These are phyloP conservation scores for Amanita subjunquillea DNA, from an alignment of 768 basidiomycete genomes.

Conservation along the genomic window DNA sequence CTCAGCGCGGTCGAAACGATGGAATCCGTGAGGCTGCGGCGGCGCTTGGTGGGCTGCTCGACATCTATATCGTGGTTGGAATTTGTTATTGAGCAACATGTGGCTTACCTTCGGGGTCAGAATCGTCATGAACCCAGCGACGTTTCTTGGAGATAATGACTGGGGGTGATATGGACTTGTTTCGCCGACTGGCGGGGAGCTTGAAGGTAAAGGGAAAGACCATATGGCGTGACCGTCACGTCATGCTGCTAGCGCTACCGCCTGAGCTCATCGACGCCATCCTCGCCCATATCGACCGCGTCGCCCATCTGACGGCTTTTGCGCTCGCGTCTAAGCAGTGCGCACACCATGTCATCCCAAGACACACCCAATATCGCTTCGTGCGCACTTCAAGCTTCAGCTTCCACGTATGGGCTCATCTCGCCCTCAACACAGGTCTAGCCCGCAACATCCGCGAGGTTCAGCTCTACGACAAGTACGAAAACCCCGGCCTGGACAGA, in stretches of 20 bases:
- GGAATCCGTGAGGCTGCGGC: constrained; percentile 71
- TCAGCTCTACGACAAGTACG: constrained; percentile 29
- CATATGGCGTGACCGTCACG: neutral
- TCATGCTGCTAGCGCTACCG: constrained; percentile 26
- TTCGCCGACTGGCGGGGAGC: constrained; percentile 25
- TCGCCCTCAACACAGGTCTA: constrained; percentile 38
- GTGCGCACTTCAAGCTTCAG: constrained; percentile 30
- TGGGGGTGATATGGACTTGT: constrained; percentile 21
- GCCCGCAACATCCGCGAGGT: constrained; percentile 36
- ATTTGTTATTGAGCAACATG: too few species aligned
- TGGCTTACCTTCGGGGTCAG: neutral
- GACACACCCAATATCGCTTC: constrained; percentile 41
- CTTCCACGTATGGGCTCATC: constrained; percentile 37
- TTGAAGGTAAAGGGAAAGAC: constrained; percentile 68
- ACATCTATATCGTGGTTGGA: constrained; percentile 40
- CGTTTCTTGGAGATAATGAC: constrained; percentile 39
- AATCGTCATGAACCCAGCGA: constrained; percentile 53
- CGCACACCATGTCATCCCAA: constrained; percentile 28
- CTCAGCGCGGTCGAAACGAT: constrained; percentile 78
- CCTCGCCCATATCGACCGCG: constrained; percentile 30
- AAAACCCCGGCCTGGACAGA: constrained; percentile 28
- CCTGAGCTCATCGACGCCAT: constrained; percentile 38
- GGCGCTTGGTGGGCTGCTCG: constrained; percentile 67
- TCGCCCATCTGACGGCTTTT: constrained; percentile 31
- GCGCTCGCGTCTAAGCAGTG: constrained; percentile 31